Evolutionary conservation across 2,329 filamentous ascomycete genomes (phyloP).

Genomic region (Monilinia fructigena): DNA sequence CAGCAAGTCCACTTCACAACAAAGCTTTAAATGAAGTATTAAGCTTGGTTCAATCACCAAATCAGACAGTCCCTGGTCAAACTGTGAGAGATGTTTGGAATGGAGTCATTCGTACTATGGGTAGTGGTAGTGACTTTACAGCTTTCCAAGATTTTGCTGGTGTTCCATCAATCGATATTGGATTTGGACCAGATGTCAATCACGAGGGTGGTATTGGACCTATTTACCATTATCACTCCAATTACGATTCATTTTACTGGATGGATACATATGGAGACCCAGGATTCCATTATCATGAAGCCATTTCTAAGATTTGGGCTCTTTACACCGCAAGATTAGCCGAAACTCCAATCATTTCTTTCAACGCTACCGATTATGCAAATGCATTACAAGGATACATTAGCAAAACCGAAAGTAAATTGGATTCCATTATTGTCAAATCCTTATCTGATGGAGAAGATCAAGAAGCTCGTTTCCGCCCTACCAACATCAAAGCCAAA

Average conservation of each 20-base stretch:
- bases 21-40: slow-evolving; percentile 59
- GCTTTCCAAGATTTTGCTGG: slow-evolving; percentile 60
- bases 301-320: slow-evolving; percentile 55
- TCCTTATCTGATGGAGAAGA: slow-evolving; percentile 33
- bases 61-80: slow-evolving; percentile 42
- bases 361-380: slow-evolving; percentile 50
- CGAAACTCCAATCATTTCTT: slow-evolving; percentile 51
- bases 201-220: slow-evolving; percentile 40
- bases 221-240: slow-evolving; percentile 76
- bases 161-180: slow-evolving; percentile 55
- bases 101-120: slow-evolving; percentile 55
- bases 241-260: slow-evolving; percentile 83
- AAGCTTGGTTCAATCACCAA: slow-evolving; percentile 46
- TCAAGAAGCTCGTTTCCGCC: slow-evolving; percentile 36
- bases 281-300: slow-evolving; percentile 58
- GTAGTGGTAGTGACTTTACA: slow-evolving; percentile 67
- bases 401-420: slow-evolving; percentile 35
- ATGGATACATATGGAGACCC: slow-evolving; percentile 77
- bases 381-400: slow-evolving; percentile 39
- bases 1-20: slow-evolving; percentile 63
- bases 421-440: slow-evolving; percentile 32
- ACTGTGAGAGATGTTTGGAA: slow-evolving; percentile 50
- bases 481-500: slow-evolving; percentile 23
- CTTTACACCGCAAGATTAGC: slow-evolving; percentile 50
- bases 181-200: slow-evolving; percentile 45